Evolutionary conservation across 2,329 filamentous ascomycete genomes (phyloP).

Genomic region (Diaporthe aspalathi): DNA sequence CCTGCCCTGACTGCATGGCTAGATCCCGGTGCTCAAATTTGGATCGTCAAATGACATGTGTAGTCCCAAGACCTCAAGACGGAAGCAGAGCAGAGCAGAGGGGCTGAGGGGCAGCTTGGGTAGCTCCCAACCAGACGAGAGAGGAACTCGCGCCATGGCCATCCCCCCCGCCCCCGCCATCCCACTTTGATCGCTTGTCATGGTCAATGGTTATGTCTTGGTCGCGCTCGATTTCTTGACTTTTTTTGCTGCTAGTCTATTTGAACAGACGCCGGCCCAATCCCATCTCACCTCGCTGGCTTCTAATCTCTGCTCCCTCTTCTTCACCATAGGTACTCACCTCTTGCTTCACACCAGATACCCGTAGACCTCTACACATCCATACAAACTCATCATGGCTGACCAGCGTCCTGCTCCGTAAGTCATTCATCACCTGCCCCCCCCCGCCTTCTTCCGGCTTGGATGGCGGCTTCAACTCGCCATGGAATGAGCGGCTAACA

Average conservation of each 20-base stretch:
- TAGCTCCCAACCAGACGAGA: not conserved
- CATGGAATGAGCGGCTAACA: conserved; percentile 3
- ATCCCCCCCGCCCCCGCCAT: conserved; percentile 17
- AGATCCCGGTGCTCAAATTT: conserved; percentile 7
- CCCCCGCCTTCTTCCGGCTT: not conserved
- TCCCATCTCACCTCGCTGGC: not conserved
- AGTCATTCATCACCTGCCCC: conserved; percentile 37
- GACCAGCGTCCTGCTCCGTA: conserved; percentile 50
- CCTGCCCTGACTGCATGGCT: conserved; percentile 12
- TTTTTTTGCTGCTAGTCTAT: conserved; percentile 18
- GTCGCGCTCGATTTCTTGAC: not conserved
- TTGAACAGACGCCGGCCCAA: conserved; percentile 5
- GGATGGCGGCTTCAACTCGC: not conserved
- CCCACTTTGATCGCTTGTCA: conserved; percentile 18
- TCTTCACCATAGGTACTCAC: too few species aligned
- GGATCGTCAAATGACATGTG: conserved; percentile 20
- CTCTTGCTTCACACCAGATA: not conserved
- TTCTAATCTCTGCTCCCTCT: not conserved
- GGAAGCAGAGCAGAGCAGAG: too few species aligned
- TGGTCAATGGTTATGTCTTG: too few species aligned
- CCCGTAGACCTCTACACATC: not conserved
- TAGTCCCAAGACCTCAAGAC: too few species aligned
- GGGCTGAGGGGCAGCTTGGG: too few species aligned
- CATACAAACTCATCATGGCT: conserved; percentile 48
- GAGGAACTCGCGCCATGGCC: conserved; percentile 6